A percentile compares a stretch with the other conserved stretches of the same genome.
These are phyloP conservation scores for Lachnellula cervina DNA, from an alignment of 2,329 filamentous ascomycete species.

Conservation along the genomic window DNA sequence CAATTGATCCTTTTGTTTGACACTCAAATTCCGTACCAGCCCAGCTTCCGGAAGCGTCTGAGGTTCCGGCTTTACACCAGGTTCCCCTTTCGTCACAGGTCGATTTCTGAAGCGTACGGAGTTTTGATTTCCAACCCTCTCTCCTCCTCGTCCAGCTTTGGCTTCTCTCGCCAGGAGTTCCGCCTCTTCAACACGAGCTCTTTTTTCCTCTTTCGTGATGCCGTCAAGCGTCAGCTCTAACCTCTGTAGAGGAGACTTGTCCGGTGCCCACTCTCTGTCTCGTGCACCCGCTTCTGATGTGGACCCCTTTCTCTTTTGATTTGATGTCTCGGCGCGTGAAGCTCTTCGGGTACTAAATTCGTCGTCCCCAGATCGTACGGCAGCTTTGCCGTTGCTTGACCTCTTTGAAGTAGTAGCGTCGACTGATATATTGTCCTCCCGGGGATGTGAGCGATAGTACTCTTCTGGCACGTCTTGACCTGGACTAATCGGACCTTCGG, in stretches of 20 bases:
- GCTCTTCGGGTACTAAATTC: slow-evolving; percentile 15
- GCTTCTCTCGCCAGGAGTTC: slow-evolving; percentile 66
- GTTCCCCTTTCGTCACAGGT: slow-evolving; percentile 24
- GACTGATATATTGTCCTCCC: slow-evolving; percentile 5
- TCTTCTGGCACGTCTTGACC: slow-evolving; percentile 18
- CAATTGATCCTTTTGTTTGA: slow-evolving; percentile 33
- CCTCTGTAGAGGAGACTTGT: slow-evolving; percentile 87
- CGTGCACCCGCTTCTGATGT: slow-evolving; percentile 31
- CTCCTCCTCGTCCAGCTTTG: slow-evolving; percentile 26
- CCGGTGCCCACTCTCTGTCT: slow-evolving; percentile 62
- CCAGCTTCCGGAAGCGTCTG: slow-evolving; percentile 27
- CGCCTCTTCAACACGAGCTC: slow-evolving; percentile 76
- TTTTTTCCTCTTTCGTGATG: slow-evolving; percentile 94
- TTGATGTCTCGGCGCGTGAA: slow-evolving; percentile 14
- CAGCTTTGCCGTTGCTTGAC: slow-evolving; percentile 21
- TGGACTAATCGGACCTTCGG: slow-evolving; percentile 24
- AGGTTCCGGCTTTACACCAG: slow-evolving; percentile 19
- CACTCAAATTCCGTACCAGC: slow-evolving; percentile 31
- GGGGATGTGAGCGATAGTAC: slow-evolving; percentile 17
- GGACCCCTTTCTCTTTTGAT: slow-evolving; percentile 34
- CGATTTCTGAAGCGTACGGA: slow-evolving; percentile 30
- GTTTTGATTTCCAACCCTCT: slow-evolving; percentile 23
- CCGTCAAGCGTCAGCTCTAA: slow-evolving; percentile 85
- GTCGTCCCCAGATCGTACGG: slow-evolving; percentile 9
- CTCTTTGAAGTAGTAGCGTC: slow-evolving; percentile 6